Evolutionary conservation across 768 basidiomycete genomes (phyloP).

Genomic region (Tulasnella sp.): DNA sequence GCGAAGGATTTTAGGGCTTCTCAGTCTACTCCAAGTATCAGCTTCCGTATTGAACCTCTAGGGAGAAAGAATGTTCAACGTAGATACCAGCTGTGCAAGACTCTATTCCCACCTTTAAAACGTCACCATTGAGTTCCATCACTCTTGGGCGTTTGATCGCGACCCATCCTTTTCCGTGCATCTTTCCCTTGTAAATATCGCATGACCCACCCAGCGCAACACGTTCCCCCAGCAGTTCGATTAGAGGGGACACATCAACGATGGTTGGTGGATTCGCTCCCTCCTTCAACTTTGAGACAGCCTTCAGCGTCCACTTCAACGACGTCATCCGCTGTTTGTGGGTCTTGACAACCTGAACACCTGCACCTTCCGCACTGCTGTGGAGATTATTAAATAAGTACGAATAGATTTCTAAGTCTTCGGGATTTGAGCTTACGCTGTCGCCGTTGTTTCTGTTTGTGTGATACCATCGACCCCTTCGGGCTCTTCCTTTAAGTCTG

Average conservation of each 20-base stretch:
- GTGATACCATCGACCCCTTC: not conserved
- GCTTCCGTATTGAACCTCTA: constrained; percentile 13
- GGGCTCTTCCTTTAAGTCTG: constrained; percentile 69
- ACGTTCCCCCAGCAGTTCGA: not conserved
- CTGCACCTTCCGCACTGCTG: not conserved
- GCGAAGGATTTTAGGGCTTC: constrained; percentile 6
- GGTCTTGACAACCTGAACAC: not conserved
- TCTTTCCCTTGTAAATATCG: constrained; percentile 13
- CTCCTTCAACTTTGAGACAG: constrained; percentile 6
- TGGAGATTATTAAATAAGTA: not conserved
- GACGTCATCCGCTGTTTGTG: not conserved
- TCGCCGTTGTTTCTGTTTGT: not conserved
- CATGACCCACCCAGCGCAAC: constrained; percentile 10
- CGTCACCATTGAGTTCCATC: not conserved
- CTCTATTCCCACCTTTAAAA: not conserved
- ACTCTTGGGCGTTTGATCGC: constrained; percentile 16
- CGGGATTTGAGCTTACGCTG: not conserved
- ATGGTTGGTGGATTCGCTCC: constrained; percentile 2
- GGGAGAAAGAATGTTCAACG: not conserved
- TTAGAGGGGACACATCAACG: not conserved
- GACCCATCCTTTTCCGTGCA: not conserved
- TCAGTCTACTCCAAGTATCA: constrained; percentile 10
- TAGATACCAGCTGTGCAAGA: not conserved
- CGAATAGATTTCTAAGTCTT: not conserved
- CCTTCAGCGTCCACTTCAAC: not conserved